Base-by-base conservation (phyloP, 768 basidiomycete genomes). In the Boletus sensibilis region DNA sequence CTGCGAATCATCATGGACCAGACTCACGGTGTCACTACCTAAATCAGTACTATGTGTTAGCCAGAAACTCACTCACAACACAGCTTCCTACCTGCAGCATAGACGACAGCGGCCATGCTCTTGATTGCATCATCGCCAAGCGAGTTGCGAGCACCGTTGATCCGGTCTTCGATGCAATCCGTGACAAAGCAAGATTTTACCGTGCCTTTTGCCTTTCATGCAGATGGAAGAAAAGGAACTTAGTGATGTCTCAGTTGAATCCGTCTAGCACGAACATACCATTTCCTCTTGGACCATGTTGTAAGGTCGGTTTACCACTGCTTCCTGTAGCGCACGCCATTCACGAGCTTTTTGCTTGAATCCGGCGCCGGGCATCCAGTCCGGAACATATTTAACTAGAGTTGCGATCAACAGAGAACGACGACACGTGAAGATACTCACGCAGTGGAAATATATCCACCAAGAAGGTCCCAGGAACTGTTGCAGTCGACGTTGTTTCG, bases 1-100 rank as follows among this genome's bases (percentile, higher is more conserved):
- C 18, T n/a, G n/a, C 2, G 34, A 18, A 31, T 31, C 8, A 23
- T 29, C n/a, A 21, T 23, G 6, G 12, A 31, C 33, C 18, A 18
- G 18, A 39, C 52, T 47, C 35, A 53, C 44, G 18, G 52, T 53
- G 52, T 53, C 52, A 48, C 52, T 53, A 31, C 52, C 52, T 53
- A 31, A 18, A 21, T 29, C 4, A 13, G 29, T 18, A 20, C 9
- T 6, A 20, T 6, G n/a, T 1, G 35, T 53, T 18, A 53, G 43
- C 25, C 11, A 46, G n/a, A 53, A 27, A 35, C 5, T 18, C 27
- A 10, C 11, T 2, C 12, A 8, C 5, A 25, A 27, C 18, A 18
- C 31, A 10, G 13, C 4, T n/a, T 21, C 52, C 20, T 23, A 53
- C 52, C 44, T 47, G 52, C 52, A 29, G 43, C 52, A 21, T 53